Conservation (phyloP, 768 basidiomycete genomes). For the Chalciporus pseudorubinellus region DNA sequence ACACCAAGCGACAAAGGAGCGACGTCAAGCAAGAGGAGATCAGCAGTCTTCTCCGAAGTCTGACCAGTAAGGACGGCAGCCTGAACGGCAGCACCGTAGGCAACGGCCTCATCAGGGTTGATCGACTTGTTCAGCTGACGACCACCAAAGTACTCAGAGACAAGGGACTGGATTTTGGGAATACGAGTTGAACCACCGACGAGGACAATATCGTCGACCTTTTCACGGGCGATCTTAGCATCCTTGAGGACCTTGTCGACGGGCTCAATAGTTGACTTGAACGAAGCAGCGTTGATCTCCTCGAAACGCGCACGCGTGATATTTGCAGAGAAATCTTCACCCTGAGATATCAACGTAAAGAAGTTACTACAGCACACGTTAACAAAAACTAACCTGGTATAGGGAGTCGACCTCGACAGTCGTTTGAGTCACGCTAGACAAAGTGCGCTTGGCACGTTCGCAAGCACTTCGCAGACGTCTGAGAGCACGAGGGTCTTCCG, state of each 20-base stretch:
- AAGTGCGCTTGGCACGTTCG: conserved; percentile 98
- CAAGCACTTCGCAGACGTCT: conserved; percentile 95
- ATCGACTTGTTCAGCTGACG: conserved; percentile 99
- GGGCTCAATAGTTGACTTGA: conserved; percentile 97
- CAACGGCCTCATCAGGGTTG: conserved; percentile 99
- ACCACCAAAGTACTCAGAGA: conserved; percentile 97
- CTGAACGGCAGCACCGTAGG: conserved; percentile 99
- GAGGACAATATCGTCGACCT: conserved; percentile 98
- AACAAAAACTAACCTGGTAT: conserved; percentile 62
- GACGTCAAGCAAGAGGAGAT: conserved; percentile 97
- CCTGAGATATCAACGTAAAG: conserved; percentile 43
- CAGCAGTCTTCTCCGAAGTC: conserved; percentile 98
- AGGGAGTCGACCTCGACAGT: conserved; percentile 99
- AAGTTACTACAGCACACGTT: not conserved
- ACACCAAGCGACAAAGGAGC: conserved; percentile 98
- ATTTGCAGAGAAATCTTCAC: conserved; percentile 97
- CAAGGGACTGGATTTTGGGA: conserved; percentile 96
- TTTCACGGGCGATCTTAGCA: conserved; percentile 94
- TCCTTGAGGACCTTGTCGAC: conserved; percentile 99
- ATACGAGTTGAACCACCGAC: conserved; percentile 99
- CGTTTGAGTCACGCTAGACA: conserved; percentile 97
- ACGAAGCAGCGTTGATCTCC: conserved; percentile 93
- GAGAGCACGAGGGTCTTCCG: conserved; percentile 94
- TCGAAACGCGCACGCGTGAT: conserved; percentile 99
- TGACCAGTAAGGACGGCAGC: conserved; percentile 98